Evolutionary conservation across 2,329 filamentous ascomycete genomes (phyloP), one percentile per base, ranked within the genome.

Genomic region (Colletotrichum plurivorum): DNA sequence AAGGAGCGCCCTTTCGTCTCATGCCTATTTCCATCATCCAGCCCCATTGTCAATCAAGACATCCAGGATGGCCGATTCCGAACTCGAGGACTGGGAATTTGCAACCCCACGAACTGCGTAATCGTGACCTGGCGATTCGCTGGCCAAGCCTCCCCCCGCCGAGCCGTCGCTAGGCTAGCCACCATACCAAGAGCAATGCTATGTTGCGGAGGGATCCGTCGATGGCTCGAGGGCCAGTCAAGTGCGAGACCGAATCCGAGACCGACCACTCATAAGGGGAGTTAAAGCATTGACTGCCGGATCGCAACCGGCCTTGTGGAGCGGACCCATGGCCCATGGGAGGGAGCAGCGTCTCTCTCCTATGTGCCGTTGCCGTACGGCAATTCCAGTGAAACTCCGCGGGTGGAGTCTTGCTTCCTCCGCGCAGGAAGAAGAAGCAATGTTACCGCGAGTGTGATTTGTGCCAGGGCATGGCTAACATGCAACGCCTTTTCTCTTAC

Each of bases 211-310:
- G 20, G 20, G 5, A 22, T 8, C 20, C 46, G 4, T 49, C 8
- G 7, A 18, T 12, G 46, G 20, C 41, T 13, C 20, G 36, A 9
- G n/a, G 10, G 18, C 41, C 41, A 54, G n/a, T 41, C 43, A 8
- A 49, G 12, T 13, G 22, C 66, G 66, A 60, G 31, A 59, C 48
- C 66, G 66, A 69, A 45, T 16, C 6, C 61, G 66, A 69, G 49
- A 69, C 49, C 61, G 55, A 65, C 16, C 4, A 18, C 22, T 4
- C 60, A 5, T 13, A 48, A 22, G 43, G 25, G 25, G 27, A 27
- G 16, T 15, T 27, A 46, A 31, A 46, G 58, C 58, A 62, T 22
- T 39, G 57, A 41, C 48, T 45, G 43, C 53, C 52, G 46, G 46
- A 36, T 36, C 31, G 31, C 31, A 36, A 36, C 22, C 22, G 22